Evolutionary conservation across 2,329 filamentous ascomycete species (phyloP).

Genomic region (Fonsecaea erecta): DNA sequence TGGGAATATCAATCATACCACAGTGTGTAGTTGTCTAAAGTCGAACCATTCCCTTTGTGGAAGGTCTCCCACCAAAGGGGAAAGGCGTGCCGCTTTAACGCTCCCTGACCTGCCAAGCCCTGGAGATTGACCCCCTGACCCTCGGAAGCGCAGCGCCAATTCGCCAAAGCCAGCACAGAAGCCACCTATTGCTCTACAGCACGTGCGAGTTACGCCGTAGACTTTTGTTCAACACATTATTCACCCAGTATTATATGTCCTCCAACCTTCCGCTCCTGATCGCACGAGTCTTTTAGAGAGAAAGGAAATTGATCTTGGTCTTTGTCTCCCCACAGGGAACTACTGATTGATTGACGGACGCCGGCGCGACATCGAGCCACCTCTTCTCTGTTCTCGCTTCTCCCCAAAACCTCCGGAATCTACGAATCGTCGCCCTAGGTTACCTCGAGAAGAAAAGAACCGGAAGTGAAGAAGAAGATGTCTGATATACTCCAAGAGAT

Average conservation of each 20-base stretch:
- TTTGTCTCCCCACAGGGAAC: too few species aligned
- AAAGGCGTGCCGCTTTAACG: background rate
- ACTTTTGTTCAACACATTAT: background rate
- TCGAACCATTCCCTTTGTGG: background rate
- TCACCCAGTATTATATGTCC: too few species aligned
- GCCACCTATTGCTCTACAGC: background rate
- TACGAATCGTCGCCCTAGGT: constrained; percentile 22
- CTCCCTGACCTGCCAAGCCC: background rate
- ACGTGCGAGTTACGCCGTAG: background rate
- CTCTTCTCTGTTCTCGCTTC: background rate
- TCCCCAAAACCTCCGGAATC: background rate
- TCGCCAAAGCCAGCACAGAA: background rate
- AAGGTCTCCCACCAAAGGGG: background rate
- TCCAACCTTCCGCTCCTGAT: background rate
- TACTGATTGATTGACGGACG: too few species aligned
- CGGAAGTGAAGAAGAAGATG: constrained; percentile 43
- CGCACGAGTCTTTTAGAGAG: too few species aligned
- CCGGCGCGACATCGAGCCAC: background rate
- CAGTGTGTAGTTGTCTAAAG: too few species aligned
- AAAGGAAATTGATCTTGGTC: too few species aligned
- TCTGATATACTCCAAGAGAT: constrained; percentile 66
- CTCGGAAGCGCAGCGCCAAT: background rate
- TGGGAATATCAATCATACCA: too few species aligned
- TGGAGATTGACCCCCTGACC: background rate
- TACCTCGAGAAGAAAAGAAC: too few species aligned